Evolutionary conservation across 2,329 filamentous ascomycete species (phyloP).

Genomic region (Zymoseptoria crescenta): DNA sequence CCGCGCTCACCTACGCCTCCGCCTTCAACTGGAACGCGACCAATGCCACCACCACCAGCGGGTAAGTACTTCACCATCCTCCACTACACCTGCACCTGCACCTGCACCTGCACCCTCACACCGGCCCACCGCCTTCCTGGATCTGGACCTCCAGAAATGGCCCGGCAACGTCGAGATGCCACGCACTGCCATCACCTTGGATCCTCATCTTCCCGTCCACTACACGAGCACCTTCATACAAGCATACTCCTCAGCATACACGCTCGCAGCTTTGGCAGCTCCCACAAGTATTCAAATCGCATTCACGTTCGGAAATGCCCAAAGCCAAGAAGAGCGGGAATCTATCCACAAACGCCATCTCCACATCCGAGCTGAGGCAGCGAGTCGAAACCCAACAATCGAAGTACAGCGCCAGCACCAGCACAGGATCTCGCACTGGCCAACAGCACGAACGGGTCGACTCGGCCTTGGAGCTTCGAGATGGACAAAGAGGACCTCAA

Average conservation of each 20-base stretch:
- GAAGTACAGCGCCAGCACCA: neutral
- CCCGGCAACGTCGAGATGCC: neutral
- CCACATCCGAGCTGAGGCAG: neutral
- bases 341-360: neutral
- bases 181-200: neutral
- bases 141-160: neutral
- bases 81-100: slow-evolving; percentile 1
- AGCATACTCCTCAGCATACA: slow-evolving; percentile 4
- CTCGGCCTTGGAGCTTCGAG: neutral
- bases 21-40: slow-evolving; percentile 2
- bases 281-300: neutral
- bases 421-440: neutral
- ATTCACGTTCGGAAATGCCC: neutral
- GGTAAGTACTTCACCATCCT: slow-evolving; percentile 8
- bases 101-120: neutral
- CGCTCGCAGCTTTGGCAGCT: neutral
- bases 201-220: neutral
- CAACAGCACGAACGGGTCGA: neutral
- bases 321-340: neutral
- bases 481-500: neutral
- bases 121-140: neutral
- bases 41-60: neutral
- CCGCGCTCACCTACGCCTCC: neutral
- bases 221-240: neutral
- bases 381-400: neutral